phyloP scores from a whole-genome alignment of 2,329 filamentous ascomycete species.

The Aspergillus sp. region DNA sequence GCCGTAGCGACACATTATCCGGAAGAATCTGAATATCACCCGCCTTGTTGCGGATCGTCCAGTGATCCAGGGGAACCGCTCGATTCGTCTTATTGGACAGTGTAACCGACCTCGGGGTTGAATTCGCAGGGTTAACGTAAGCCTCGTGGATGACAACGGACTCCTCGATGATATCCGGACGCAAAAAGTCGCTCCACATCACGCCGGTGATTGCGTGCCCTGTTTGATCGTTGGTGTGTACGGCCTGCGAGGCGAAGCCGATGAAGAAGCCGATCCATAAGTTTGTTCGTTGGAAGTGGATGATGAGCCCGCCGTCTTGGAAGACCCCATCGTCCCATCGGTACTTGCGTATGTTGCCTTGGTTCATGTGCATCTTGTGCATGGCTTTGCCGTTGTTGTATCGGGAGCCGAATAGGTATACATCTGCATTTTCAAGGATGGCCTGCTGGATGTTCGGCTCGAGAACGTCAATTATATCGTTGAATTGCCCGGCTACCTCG shows the following conservation, averaged over 20 bases:
- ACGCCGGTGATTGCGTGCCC: slow-evolving; percentile 12
- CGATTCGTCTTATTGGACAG: slow-evolving; percentile 10
- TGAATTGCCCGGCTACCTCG: slow-evolving; percentile 24
- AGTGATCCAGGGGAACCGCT: background rate
- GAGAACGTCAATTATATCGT: slow-evolving; percentile 41
- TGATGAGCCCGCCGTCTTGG: slow-evolving; percentile 26
- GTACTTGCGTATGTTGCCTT: slow-evolving; percentile 21
- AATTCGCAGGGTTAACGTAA: background rate
- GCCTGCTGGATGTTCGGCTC: slow-evolving; percentile 21
- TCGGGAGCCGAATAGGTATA: slow-evolving; percentile 25
- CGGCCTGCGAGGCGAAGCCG: slow-evolving; percentile 26
- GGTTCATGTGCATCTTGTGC: slow-evolving; percentile 31
- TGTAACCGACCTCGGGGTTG: background rate
- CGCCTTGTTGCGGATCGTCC: slow-evolving; percentile 5
- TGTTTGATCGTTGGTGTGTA: slow-evolving; percentile 18
- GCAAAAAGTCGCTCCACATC: slow-evolving; percentile 12
- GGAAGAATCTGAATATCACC: slow-evolving; percentile 3
- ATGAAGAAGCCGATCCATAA: slow-evolving; percentile 27
- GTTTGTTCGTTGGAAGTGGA: slow-evolving; percentile 14
- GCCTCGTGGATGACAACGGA: slow-evolving; percentile 8
- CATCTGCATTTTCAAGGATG: slow-evolving; percentile 17
- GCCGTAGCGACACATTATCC: background rate
- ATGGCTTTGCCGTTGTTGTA: slow-evolving; percentile 18
- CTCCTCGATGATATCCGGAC: slow-evolving; percentile 5
- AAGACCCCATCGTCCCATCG: slow-evolving; percentile 21